Evolutionary conservation across 768 basidiomycete species (phyloP), one percentile per base, ranked within the genome.

Genomic region (Pleurotus platypus): DNA sequence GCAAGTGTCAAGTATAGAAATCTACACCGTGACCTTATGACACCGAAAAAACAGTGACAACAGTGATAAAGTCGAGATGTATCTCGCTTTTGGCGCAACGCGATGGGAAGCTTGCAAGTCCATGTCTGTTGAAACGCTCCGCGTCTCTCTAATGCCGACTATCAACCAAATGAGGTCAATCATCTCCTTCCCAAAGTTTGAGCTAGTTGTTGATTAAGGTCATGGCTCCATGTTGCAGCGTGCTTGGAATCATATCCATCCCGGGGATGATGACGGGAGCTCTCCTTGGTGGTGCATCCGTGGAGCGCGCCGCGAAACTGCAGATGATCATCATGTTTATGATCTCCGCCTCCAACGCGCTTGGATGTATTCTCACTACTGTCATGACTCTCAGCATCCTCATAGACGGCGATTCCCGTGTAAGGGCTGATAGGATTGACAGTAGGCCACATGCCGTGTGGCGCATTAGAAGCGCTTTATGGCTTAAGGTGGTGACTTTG

Each of bases 251-350:
- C 57, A 88, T 90, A 55, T 73, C 87, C 13, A 90, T 89, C 54
- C 88, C 89, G 1, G 91, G 92, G 1, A 93, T 92, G 90, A 93
- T 94, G 90, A 92, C 90, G 0, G 93, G 93, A 62, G 90, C 93
- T 3, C 87, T 95, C 59, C 83, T 95, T 12, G 94, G 90, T 9
- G 93, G 92, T 0, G 83, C 89, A 7, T 86, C 87, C 27, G 90
- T 94, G 38, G 80, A 90, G 18, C 92, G 92, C 69, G 94, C 93
- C 0, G 90, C 90, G 2, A 84, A 85, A 54, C 72, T 94, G 15
- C 94, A 95, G 63, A 94, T 94, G 87, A 86, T 95, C 57, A 92
- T 95, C 72, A 90, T 94, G 87, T 94, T 95, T 70, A 90, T 94
- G 88, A 91, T 94, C 47, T 86, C 86, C 2, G 85, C 92, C 0